phyloP scores from a whole-genome alignment of 75 land plant genomes.

The Adiantum capillusveneris region DNA sequence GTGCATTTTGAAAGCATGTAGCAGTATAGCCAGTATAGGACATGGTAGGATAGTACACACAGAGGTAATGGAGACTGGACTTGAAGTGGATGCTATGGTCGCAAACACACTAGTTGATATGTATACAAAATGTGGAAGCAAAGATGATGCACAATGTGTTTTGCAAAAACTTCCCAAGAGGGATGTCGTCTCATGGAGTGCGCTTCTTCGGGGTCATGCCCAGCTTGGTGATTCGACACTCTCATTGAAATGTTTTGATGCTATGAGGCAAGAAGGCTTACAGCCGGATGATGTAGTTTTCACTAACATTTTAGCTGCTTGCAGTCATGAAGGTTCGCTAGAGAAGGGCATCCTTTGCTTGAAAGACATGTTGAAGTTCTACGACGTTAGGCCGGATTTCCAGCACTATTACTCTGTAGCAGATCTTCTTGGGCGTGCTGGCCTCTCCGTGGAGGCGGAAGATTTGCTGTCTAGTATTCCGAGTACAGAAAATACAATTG shows the following conservation, averaged over 20 bases:
- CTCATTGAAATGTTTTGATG: conserved; percentile 33
- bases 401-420: conserved; percentile 71
- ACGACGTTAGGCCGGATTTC: conserved; percentile 37
- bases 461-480: conserved; percentile 53
- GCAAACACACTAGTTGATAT: conserved; percentile 58
- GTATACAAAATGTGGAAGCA: conserved; percentile 72
- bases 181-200: conserved; percentile 59
- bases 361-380: conserved; percentile 31
- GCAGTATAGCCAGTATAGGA: conserved; percentile 32
- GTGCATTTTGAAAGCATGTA: conserved; percentile 58
- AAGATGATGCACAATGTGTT: conserved; percentile 43
- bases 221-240: conserved; percentile 32
- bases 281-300: conserved; percentile 48
- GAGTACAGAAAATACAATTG: conserved; percentile 38
- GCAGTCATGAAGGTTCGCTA: conserved; percentile 44
- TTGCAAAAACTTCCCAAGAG: conserved; percentile 32
- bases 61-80: conserved; percentile 30
- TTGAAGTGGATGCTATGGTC: conserved; percentile 28
- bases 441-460: conserved; percentile 45
- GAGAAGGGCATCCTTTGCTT: conserved; percentile 43
- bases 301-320: conserved; percentile 63
- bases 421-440: conserved; percentile 58
- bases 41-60: conserved; percentile 45
- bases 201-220: conserved; percentile 60
- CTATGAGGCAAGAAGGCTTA: conserved; percentile 31